Base-by-base conservation (phyloP, 2,329 filamentous ascomycete species). In the Fusarium staphyleae region DNA sequence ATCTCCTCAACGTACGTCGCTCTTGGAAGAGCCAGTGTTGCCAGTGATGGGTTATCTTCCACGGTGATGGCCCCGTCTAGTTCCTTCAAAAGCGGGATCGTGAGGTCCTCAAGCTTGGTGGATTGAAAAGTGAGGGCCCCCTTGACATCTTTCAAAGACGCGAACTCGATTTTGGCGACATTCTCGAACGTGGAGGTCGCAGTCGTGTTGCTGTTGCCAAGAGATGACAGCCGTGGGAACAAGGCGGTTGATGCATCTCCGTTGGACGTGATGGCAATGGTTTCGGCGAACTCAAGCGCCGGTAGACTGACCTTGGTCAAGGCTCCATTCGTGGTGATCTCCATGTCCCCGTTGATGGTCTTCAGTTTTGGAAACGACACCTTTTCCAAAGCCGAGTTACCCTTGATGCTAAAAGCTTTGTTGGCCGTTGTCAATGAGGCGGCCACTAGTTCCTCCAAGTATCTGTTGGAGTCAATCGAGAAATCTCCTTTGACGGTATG, bases 251-350 rank as follows among this genome's bases (percentile, higher is more conserved):
- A 51, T 18, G 39, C 44, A 6, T 59, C 48, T 9, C 58, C 66
- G 16, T 69, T 69, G n/a, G 57, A 39, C 2, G 65, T 65, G 30
- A 68, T 43, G 2, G 67, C 49, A n/a, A 69, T 65, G 5, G 66
- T 69, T 0, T 52, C 60, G 14, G 66, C 64, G 13, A 49, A 60
- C 26, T 69, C 66, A 7, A 69, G 59, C 1, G 60, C 66, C 1
- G 64, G 39, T 1, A 69, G 51, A 1, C 47, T 30, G 5, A 69
- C 41, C 4, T 46, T 55, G 3, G 47, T 50, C 14, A 69, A 47
- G 0, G 61, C 62, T 3, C 55, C 46, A 24, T 69, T 69, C 24
- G 64, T 37, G 35, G 57, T 65, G n/a, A 69, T 52, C 14, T 52
- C 55, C 14, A 69, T 7, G n/a, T 66, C 65, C 16, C 60, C 66